Conservation (phyloP, 1,284 basidiomycete species). For the Microbotryum silenes-acaulis region DNA sequence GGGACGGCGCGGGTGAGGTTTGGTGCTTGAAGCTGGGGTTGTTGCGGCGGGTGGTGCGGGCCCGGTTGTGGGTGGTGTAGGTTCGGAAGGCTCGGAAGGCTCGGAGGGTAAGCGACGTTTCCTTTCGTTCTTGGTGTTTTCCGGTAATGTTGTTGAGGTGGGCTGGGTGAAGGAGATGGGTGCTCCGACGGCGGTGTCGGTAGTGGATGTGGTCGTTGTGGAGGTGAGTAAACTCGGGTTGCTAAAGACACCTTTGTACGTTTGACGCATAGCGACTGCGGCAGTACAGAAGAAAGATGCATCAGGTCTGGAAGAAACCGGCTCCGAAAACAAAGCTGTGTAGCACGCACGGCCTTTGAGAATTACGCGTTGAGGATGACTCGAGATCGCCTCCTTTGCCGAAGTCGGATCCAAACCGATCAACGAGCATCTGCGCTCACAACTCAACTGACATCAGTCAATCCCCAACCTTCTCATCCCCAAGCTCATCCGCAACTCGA, state of each 20-base stretch:
- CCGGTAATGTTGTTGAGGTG: no score
- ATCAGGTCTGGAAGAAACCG: not conserved
- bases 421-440: constrained; percentile 50
- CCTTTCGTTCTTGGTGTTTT: no score
- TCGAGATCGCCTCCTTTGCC: constrained; percentile 56
- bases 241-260: constrained; percentile 28
- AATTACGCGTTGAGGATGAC: constrained; percentile 56
- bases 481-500: no score
- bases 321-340: not conserved
- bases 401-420: constrained; percentile 59
- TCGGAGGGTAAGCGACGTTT: no score
- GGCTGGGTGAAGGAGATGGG: not conserved
- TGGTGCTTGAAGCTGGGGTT: no score
- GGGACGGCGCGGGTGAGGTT: no score
- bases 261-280: constrained; percentile 25
- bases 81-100: no score
- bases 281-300: not conserved
- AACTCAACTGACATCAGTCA: no score
- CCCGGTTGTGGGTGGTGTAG: no score
- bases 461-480: no score
- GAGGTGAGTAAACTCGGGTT: constrained; percentile 16
- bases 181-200: not conserved
- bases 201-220: not conserved
- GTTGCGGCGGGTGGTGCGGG: no score
- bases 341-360: constrained; percentile 58